Evolutionary conservation across 768 basidiomycete species (phyloP).

Genomic region (Naganishia friedmannii): DNA sequence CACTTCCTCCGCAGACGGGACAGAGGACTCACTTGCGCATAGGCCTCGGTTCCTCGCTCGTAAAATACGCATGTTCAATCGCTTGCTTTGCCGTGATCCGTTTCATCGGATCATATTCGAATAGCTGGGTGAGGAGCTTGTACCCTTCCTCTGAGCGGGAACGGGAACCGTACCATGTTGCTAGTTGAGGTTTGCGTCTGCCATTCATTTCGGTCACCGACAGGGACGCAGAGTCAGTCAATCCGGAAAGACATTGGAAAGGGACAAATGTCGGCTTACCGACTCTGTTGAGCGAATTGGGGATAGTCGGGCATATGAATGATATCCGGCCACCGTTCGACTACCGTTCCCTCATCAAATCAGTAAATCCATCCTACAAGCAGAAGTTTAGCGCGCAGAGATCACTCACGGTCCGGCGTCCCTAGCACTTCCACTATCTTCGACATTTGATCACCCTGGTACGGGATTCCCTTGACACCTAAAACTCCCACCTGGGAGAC

Average conservation of each 20-base stretch:
- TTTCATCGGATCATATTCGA: constrained; percentile 84
- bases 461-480: constrained; percentile 84
- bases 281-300: constrained; percentile 74
- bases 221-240: not conserved
- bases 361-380: too few relatives aligned
- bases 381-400: too few relatives aligned
- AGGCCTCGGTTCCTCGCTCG: constrained; percentile 77
- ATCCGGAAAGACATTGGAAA: not conserved
- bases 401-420: constrained; percentile 69
- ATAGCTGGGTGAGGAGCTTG: constrained; percentile 79
- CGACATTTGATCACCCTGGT: constrained; percentile 88
- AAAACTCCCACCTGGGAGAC: constrained; percentile 13
- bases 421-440: constrained; percentile 96
- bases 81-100: constrained; percentile 79
- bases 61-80: constrained; percentile 84
- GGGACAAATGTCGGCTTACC: constrained; percentile 55
- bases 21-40: constrained; percentile 70
- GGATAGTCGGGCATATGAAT: constrained; percentile 82
- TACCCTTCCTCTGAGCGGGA: constrained; percentile 58
- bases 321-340: constrained; percentile 81
- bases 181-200: constrained; percentile 34
- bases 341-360: too few relatives aligned
- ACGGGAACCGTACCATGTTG: constrained; percentile 61
- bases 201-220: not conserved
- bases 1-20: too few relatives aligned